Base-by-base conservation (phyloP, 2,329 filamentous ascomycete species). In the Paraphoma sp. region DNA sequence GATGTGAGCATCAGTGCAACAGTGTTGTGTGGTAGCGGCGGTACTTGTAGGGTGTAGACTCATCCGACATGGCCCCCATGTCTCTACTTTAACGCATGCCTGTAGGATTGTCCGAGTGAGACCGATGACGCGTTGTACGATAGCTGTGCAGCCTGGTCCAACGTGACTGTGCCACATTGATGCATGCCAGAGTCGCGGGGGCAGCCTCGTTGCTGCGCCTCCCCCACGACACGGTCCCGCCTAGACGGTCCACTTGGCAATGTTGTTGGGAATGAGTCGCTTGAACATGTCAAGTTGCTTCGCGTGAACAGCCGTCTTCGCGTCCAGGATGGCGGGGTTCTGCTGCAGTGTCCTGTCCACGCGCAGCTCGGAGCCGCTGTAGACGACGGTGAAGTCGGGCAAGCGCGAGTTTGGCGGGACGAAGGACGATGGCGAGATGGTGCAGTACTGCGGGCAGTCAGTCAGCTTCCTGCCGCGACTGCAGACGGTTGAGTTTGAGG, bases 371-470 rank as follows among this genome's bases (percentile, higher is more conserved):
- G 69, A 71, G 8, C 75, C 71, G n/a, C 74, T 72, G 54, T 75
- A 81, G 2, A 82, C 71, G 10, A 83, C 77, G 3, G 77, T 81
- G 55, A 73, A 83, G 57, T 82, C 80, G 1, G 76, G 72, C 10
- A 83, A 54, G 14, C 64, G 63, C n/a, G 78, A 72, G 30, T 76
- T 71, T 7, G 72, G 68, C 6, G 68, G 62, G 0, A 82, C 64
- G 11, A 67, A 59, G 10, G 72, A 74, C 12, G 73, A 61, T 1
- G 80, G 70, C 2, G 76, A 68, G 36, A 83, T 74, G 30, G 79
- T 81, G 65, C 81, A 82, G 44, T 76, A 79, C 79, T 80, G 48
- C 14, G 4, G 23, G 1, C 12, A 6, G 40, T 65, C 12, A 6
- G 40, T 65, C 48, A 66, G 45, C 30, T 12, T 7, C 9, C 6